Conservation (phyloP, 257 asterid genomes). For the Forsythia viridissima region DNA sequence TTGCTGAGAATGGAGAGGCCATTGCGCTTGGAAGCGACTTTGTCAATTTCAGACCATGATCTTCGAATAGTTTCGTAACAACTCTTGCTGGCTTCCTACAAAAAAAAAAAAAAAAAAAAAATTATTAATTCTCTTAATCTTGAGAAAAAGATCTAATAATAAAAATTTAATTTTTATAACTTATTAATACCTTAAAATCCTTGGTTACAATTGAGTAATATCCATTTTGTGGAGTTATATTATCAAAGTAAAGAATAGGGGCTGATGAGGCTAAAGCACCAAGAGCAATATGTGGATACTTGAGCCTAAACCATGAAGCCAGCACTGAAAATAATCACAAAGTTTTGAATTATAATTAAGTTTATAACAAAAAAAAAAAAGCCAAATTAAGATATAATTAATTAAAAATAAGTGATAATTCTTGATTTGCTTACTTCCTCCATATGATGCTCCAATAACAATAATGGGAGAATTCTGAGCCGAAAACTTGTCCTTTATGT, state of each 20-base stretch:
- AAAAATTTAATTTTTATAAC: not conserved
- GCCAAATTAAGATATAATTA: not conserved
- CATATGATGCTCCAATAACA: conserved; percentile 78
- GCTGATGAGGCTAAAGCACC: conserved; percentile 90
- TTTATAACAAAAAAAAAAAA: not conserved
- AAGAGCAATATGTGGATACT: conserved; percentile 75
- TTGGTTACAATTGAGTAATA: conserved; percentile 48
- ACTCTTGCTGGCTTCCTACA: conserved; percentile 55
- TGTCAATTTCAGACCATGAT: conserved; percentile 76
- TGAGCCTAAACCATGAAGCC: conserved; percentile 83
- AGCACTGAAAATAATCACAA: conserved; percentile 42
- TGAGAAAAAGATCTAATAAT: not conserved
- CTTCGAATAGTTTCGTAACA: conserved; percentile 52
- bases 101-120: too few relatives aligned
- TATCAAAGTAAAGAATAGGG: conserved; percentile 74
- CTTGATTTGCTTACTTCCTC: conserved; percentile 61
- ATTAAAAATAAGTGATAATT: not conserved
- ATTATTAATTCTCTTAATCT: not conserved
- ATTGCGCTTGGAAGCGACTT: conserved; percentile 42
- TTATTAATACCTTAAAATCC: conserved; percentile 53
- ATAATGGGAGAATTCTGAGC: conserved; percentile 66
- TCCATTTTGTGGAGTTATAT: conserved; percentile 64
- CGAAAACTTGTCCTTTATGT: conserved; percentile 43
- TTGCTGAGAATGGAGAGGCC: conserved; percentile 56
- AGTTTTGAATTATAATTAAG: not conserved